Evolutionary conservation across 352 stramenopile genomes (phyloP), one percentile per base, ranked within the genome.

Genomic region (Phytophthora rubi): DNA sequence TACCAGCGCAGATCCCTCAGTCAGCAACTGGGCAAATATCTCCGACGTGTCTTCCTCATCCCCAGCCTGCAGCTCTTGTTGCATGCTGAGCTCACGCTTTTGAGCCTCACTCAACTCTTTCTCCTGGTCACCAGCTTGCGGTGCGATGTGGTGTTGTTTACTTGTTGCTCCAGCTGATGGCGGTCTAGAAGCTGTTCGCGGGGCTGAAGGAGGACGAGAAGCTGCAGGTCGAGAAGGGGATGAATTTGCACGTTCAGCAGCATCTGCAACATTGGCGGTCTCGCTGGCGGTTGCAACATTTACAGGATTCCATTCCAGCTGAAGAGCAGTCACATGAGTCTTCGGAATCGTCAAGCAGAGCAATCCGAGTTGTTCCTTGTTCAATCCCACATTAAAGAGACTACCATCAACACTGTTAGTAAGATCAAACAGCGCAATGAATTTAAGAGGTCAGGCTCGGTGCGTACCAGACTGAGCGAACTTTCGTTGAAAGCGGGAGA

Each of bases 261-360:
- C 8, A 21, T 26, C 32, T 12, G 32, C 45, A 28, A n/a, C 26
- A 32, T 44, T 44, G 16, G 28, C 4, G 28, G 21, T 28, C 32
- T 35, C 30, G 59, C 37, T 7, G 5, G 33, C 59, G 7, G 45
- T 2, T 37, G 26, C 33, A 62, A 28, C 15, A 5, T 18, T 7
- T 51, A 72, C 53, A 23, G 70, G 45, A 37, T 92, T 93, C 87
- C 87, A 94, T 32, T 94, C 87, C 21, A 94, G 58, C 53, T 90
- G 81, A 32, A 94, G 71, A 10, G 65, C 73, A 53, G 82, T 80
- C 53, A 93, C 71, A 1, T 74, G 70, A 0, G 87, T 88, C 35
- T 76, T 76, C 6, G 87, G 76, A 4, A 94, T 72, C 10, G 78
- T 74, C 3, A 63, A 64, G 59, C 76, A 92, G 6, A 94, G 57